Evolutionary conservation across 306 rosid species (phyloP).

Genomic region (Gleditsia sinensis): DNA sequence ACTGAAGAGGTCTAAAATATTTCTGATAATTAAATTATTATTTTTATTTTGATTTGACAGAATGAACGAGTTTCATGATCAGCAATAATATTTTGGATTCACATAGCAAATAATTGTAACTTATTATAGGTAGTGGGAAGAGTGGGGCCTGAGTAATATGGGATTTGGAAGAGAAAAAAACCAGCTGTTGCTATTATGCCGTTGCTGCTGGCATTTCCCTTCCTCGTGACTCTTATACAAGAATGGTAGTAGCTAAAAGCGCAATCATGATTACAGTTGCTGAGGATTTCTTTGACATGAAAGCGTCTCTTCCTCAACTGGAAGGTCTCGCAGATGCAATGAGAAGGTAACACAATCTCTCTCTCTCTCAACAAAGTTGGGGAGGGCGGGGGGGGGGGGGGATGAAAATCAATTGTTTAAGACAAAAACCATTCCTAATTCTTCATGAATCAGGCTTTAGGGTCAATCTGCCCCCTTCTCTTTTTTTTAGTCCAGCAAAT

Average conservation of each 20-base stretch:
- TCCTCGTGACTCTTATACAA: slow-evolving; percentile 39
- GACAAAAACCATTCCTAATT: too few relatives aligned
- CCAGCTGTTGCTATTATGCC: slow-evolving; percentile 53
- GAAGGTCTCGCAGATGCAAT: slow-evolving; percentile 46
- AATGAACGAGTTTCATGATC: neutral
- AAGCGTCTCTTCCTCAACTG: slow-evolving; percentile 46
- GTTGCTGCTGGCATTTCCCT: slow-evolving; percentile 30
- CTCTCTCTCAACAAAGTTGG: too few relatives aligned
- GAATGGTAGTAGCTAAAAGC: slow-evolving; percentile 47
- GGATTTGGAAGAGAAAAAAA: slow-evolving; percentile 71
- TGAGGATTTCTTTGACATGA: slow-evolving; percentile 62
- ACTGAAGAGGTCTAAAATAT: slow-evolving; percentile 39
- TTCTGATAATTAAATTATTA: neutral
- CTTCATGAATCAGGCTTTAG: too few relatives aligned
- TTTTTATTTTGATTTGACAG: neutral
- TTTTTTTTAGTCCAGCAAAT: too few relatives aligned
- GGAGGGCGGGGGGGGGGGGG: too few relatives aligned
- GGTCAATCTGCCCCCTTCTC: too few relatives aligned
- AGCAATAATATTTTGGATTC: too few relatives aligned
- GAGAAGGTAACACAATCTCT: slow-evolving; percentile 34
- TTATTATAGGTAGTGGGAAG: slow-evolving; percentile 54
- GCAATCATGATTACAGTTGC: slow-evolving; percentile 55
- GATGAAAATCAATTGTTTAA: too few relatives aligned
- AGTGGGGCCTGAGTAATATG: slow-evolving; percentile 42
- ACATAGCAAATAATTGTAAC: too few relatives aligned